Conservation (phyloP, 2,329 filamentous ascomycete species). For the Nothophoma quercina region DNA sequence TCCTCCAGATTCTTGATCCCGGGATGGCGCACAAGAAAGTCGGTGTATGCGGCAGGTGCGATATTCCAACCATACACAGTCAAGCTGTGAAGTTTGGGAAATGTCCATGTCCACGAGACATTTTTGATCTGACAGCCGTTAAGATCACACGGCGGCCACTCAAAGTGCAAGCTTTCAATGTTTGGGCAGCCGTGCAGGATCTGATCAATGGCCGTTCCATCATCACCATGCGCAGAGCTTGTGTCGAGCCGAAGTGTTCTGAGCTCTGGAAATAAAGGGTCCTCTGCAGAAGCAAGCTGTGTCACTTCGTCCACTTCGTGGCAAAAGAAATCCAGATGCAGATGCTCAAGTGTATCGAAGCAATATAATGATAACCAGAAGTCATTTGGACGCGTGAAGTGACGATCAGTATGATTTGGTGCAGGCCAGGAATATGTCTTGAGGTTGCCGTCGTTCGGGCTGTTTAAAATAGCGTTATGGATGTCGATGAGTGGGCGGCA, state of each 20-base stretch:
- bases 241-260: neutral
- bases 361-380: slow-evolving; percentile 3
- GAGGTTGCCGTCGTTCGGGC: neutral
- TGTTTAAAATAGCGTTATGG: neutral
- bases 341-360: neutral
- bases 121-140: neutral
- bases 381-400: neutral
- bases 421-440: neutral
- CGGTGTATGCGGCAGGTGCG: neutral
- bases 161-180: neutral
- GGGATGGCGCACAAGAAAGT: neutral
- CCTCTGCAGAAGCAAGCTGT: too few species aligned
- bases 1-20: neutral
- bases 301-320: slow-evolving; percentile 2
- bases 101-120: slow-evolving; percentile 1
- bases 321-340: slow-evolving; percentile 1
- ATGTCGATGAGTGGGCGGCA: neutral
- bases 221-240: neutral
- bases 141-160: neutral
- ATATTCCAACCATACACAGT: neutral
- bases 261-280: neutral
- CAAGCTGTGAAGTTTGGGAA: neutral
- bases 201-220: neutral
- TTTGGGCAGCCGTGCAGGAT: neutral
- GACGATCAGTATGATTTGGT: neutral